Percentiles rank a stretch among this genome's conserved stretches.
These are phyloP conservation scores for Calonectria pseudoreteaudii DNA, from an alignment of 2,329 filamentous ascomycete species.

Conservation along the genomic window DNA sequence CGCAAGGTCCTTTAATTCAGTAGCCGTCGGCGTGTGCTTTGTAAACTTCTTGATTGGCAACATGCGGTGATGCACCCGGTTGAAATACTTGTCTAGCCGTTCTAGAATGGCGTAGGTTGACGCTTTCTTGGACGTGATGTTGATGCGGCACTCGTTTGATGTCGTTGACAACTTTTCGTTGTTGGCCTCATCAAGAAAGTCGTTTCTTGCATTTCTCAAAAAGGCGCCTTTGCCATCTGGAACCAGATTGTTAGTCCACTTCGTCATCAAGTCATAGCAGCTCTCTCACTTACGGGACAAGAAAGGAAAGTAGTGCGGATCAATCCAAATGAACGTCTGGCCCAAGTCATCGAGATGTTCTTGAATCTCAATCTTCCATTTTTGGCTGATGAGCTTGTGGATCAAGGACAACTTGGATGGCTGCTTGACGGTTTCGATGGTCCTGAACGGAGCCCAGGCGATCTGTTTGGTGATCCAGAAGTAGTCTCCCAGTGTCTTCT, in stretches of 20 bases:
- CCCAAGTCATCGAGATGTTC: conserved; percentile 59
- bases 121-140: conserved; percentile 46
- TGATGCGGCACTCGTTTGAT: conserved; percentile 37
- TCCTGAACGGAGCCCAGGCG: conserved; percentile 56
- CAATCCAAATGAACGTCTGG: conserved; percentile 52
- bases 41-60: conserved; percentile 41
- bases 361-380: conserved; percentile 63
- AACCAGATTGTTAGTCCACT: conserved; percentile 17
- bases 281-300: conserved; percentile 55
- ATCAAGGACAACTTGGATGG: conserved; percentile 56
- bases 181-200: conserved; percentile 47
- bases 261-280: not conserved
- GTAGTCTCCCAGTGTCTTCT: conserved; percentile 36
- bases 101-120: conserved; percentile 49
- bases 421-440: conserved; percentile 25
- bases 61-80: conserved; percentile 39
- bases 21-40: conserved; percentile 26
- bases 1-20: conserved; percentile 46
- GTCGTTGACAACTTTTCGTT: conserved; percentile 46
- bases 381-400: conserved; percentile 58
- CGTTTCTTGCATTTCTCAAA: conserved; percentile 43
- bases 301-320: conserved; percentile 55
- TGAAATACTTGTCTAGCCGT: conserved; percentile 48
- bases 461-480: conserved; percentile 56
- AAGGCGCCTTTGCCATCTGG: conserved; percentile 33